A percentile compares a stretch with the other conserved stretches of the same genome.
Evolutionary conservation across 371 early-diverging fungal species (phyloP).

Genomic region (Basidiobolus meristosporus): DNA sequence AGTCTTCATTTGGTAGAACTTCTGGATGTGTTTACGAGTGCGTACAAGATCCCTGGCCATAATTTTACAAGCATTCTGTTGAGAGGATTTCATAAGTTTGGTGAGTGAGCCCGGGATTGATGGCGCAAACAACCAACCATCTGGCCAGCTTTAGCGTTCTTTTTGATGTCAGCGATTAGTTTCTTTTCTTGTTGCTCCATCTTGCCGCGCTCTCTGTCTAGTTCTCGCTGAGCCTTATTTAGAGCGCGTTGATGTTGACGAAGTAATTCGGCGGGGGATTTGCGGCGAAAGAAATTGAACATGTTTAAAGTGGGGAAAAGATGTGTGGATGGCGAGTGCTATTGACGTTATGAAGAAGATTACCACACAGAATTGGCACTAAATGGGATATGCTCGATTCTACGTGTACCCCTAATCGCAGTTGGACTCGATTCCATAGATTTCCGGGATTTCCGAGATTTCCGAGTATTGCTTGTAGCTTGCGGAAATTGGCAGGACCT

Average conservation of each 20-base stretch:
- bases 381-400: no score
- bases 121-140: conserved; percentile 30
- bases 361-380: no score
- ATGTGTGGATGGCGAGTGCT: no score
- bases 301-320: no score
- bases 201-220: conserved; percentile 77
- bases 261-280: conserved; percentile 78
- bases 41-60: conserved; percentile 96
- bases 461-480: no score
- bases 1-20: conserved; percentile 89
- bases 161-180: conserved; percentile 79
- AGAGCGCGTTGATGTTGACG: conserved; percentile 81
- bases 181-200: conserved; percentile 91
- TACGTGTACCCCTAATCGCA: no score
- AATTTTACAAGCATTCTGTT: conserved; percentile 69
- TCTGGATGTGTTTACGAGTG: conserved; percentile 80
- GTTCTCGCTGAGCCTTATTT: conserved; percentile 76
- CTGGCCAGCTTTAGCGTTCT: conserved; percentile 75
- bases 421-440: no score
- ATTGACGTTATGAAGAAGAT: no score
- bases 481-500: no score
- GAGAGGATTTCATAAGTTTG: background rate
- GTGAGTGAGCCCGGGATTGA: background rate
- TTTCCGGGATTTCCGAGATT: no score
- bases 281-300: no score